These are phyloP conservation scores for Leishmania tropica DNA, from an alignment of 208 protist genomes.

Conservation along the genomic window DNA sequence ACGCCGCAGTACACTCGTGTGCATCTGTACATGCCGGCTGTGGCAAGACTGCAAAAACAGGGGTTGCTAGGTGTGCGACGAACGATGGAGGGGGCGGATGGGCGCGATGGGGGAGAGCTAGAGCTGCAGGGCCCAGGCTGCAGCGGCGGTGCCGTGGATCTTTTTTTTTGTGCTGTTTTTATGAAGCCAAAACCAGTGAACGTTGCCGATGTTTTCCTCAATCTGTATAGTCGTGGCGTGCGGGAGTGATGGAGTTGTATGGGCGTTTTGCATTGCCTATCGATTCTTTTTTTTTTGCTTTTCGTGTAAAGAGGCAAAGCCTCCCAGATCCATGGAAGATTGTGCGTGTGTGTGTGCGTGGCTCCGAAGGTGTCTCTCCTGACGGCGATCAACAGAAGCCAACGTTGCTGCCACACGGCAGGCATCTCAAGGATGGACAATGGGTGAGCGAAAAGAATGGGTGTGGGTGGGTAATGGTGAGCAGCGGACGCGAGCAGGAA, in stretches of 20 bases:
- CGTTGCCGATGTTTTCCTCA: background rate
- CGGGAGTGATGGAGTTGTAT: background rate
- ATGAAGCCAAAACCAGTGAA: background rate
- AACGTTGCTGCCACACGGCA: background rate
- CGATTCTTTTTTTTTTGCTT: no score
- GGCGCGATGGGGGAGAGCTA: background rate
- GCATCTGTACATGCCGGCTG: constrained; percentile 37
- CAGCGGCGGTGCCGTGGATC: background rate
- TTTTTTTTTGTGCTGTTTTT: background rate
- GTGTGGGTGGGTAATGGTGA: background rate
- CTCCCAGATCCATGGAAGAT: background rate
- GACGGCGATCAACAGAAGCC: background rate
- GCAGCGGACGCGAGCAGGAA: background rate
- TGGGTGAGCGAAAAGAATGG: background rate
- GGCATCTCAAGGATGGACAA: background rate
- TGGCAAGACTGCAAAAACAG: background rate
- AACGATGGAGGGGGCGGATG: background rate
- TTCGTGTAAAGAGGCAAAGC: background rate
- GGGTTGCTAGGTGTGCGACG: no score
- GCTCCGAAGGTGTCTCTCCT: background rate
- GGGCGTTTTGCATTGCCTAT: background rate
- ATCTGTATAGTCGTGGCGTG: background rate
- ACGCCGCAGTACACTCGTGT: constrained; percentile 28
- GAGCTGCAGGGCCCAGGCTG: background rate
- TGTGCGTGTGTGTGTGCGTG: background rate